Base-by-base conservation (phyloP, 2,329 filamentous ascomycete species). In the Aurifilum marmelostoma region DNA sequence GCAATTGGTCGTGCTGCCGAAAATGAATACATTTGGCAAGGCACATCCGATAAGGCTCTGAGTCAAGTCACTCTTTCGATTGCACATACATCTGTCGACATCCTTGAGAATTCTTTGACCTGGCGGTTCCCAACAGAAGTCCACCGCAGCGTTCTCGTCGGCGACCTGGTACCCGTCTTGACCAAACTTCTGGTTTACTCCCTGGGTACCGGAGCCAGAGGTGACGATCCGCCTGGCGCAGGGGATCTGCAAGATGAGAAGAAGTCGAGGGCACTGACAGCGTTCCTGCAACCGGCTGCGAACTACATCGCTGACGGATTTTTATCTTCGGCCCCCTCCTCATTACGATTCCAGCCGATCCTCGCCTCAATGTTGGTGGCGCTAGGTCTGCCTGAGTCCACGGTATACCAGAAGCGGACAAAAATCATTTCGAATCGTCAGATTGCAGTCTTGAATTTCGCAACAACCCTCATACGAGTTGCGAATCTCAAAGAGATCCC, bases 101-200 rank as follows among this genome's bases (percentile, higher is more conserved):
- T 97, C 8, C 91, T 97, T 73, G 94, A 97, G 80, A 96, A 91
- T 78, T 92, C 91, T 50, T 88, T 89, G 39, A 93, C 90, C 6
- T 99, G 95, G 96, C 91, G 90, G 73, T 97, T 97, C 77, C 84
- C 87, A 8, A 85, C 87, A 1, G 84, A 88, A 14, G 83, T 89
- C 34, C 90, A 94, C 73, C 89, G 91, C 58, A 87, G 89, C 64
- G 83, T 89, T 67, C 86, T 97, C 63, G 87, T 92, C 69, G 84
- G 85, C 24, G 84, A 85, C 56, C 88, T 97, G 34, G 85, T 92
- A 34, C 85, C 85, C 6, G 86, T 91, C 18, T 90, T 97, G 75
- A 86, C 91, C 72, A 89, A 88, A 60, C 84, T 97, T 39, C 80
- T 97, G 29, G 82, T 85, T 43, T 91, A 90, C 75, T 89, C 90